phyloP scores from a whole-genome alignment of 1,139 yeast genomes.

The Candida buenavistaensis region DNA sequence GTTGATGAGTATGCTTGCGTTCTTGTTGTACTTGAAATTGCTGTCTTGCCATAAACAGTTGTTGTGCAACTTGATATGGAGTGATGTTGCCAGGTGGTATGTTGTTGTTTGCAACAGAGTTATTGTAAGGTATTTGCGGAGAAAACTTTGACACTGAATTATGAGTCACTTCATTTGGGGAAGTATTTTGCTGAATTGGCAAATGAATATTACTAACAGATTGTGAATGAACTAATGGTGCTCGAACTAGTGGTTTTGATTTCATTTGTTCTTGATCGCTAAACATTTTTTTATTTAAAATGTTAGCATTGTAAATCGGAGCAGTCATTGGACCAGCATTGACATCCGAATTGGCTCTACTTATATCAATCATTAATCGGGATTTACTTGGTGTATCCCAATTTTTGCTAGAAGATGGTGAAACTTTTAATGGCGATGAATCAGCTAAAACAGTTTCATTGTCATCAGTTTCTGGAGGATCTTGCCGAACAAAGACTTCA shows the following conservation, averaged over 20 bases:
- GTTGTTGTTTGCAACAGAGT: not conserved
- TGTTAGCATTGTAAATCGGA: conserved; percentile 31
- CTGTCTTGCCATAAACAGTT: conserved; percentile 7
- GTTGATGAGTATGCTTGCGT: conserved; percentile 1
- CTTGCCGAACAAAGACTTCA: not conserved
- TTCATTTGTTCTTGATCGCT: conserved; percentile 9
- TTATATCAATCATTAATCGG: conserved; percentile 13
- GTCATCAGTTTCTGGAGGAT: conserved; percentile 26
- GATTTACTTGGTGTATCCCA: conserved; percentile 16
- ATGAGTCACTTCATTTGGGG: conserved; percentile 1
- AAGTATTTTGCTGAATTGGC: not conserved
- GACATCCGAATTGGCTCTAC: conserved; percentile 11
- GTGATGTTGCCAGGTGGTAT: conserved; percentile 1
- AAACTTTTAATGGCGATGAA: conserved; percentile 36
- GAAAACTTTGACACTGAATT: conserved; percentile 1
- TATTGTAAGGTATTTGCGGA: not conserved
- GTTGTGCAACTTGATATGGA: conserved; percentile 9
- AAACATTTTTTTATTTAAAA: conserved; percentile 8
- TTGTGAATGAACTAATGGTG: conserved; percentile 11
- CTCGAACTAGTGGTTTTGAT: conserved; percentile 8
- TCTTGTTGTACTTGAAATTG: conserved; percentile 10
- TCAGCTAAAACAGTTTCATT: conserved; percentile 44
- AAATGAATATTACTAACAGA: conserved; percentile 8
- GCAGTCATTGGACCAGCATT: conserved; percentile 37
- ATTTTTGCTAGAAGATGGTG: conserved; percentile 9